Evolutionary conservation across 345 rosid species (phyloP).

Genomic region (Lepidium didymum): DNA sequence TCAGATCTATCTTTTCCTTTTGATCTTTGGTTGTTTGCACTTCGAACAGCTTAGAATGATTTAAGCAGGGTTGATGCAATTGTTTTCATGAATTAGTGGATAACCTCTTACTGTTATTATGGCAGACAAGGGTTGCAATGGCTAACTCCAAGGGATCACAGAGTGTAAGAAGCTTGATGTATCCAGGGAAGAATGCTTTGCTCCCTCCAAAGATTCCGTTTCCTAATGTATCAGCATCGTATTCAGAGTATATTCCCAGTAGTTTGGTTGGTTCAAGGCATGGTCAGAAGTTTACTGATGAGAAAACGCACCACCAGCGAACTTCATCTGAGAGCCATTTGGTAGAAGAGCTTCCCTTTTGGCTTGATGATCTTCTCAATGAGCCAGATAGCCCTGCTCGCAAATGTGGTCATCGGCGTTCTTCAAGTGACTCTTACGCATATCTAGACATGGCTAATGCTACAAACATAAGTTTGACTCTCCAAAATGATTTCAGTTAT

Average conservation of each 20-base stretch:
- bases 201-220: conserved; percentile 96
- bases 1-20: not conserved
- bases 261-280: conserved; percentile 56
- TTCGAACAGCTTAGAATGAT: not conserved
- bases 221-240: conserved; percentile 61
- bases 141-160: conserved; percentile 74
- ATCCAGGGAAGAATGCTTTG: conserved; percentile 67
- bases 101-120: not conserved
- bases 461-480: conserved; percentile 48
- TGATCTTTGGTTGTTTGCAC: not conserved
- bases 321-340: conserved; percentile 86
- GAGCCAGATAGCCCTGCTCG: conserved; percentile 94
- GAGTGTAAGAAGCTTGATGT: conserved; percentile 54
- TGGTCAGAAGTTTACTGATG: conserved; percentile 60
- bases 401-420: conserved; percentile 89
- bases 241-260: conserved; percentile 54
- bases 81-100: not conserved
- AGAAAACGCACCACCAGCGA: conserved; percentile 61
- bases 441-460: conserved; percentile 61
- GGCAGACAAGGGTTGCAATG: conserved; percentile 48
- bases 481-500: conserved; percentile 53
- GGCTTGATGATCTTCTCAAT: conserved; percentile 98
- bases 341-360: conserved; percentile 91
- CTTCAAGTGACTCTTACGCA: conserved; percentile 95
- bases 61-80: not conserved